Percentiles rank a stretch among this genome's conserved stretches.
Evolutionary conservation across 1,284 basidiomycete genomes (phyloP).

Genomic region (Trametes sp.): DNA sequence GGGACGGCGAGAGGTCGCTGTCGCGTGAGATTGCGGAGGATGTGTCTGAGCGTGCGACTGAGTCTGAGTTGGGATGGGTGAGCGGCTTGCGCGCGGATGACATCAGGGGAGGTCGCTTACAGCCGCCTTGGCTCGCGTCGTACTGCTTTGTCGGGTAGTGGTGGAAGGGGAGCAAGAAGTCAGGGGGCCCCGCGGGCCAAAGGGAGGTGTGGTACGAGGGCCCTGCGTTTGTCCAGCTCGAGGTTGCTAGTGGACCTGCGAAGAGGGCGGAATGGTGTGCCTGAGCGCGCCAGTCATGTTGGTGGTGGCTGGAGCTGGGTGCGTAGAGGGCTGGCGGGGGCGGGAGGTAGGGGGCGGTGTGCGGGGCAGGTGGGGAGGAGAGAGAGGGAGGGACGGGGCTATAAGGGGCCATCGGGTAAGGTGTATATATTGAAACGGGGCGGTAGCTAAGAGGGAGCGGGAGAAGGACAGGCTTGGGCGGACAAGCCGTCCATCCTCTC

Average conservation of each 20-base stretch:
- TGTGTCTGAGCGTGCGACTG: conserved; percentile 53
- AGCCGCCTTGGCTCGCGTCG: conserved; percentile 16
- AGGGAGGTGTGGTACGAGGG: conserved; percentile 22
- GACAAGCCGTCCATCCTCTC: not conserved
- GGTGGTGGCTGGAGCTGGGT: conserved; percentile 17
- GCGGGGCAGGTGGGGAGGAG: conserved; percentile 19
- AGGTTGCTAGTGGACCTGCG: conserved; percentile 25
- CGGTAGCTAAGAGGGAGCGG: conserved; percentile 29
- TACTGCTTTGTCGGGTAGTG: conserved; percentile 21
- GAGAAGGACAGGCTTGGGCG: conserved; percentile 10
- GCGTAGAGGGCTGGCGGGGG: conserved; percentile 13
- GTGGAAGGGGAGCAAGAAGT: conserved; percentile 37
- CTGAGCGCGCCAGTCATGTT: conserved; percentile 19
- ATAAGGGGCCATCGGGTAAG: conserved; percentile 24
- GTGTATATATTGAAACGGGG: conserved; percentile 28
- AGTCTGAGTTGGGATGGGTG: conserved; percentile 37
- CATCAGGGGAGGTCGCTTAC: conserved; percentile 27
- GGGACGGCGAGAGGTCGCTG: conserved; percentile 37
- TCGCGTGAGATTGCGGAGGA: conserved; percentile 38
- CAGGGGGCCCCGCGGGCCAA: conserved; percentile 32
- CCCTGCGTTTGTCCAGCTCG: conserved; percentile 30
- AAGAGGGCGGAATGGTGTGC: conserved; percentile 33
- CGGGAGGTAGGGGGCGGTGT: conserved; percentile 13
- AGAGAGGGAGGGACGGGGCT: conserved; percentile 9
- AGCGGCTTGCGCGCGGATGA: conserved; percentile 4